Evolutionary conservation across 176 grass and related monocot species (phyloP).

Genomic region (Oryza officinalis): DNA sequence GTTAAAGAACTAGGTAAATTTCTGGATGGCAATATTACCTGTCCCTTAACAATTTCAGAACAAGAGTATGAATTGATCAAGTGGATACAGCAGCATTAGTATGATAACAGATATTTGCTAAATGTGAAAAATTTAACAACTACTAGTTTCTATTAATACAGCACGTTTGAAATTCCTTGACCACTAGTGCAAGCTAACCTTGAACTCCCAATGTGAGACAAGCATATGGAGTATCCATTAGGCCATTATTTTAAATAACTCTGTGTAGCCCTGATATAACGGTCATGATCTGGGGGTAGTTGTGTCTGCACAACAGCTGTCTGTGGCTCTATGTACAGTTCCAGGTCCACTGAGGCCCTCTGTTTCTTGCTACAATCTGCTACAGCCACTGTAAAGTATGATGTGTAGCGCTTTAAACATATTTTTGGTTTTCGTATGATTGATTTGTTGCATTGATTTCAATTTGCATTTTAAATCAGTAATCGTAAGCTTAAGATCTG

Average conservation of each 20-base stretch:
- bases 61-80: neutral
- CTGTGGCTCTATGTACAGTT: neutral
- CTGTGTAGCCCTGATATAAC: neutral
- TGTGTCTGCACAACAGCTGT: neutral
- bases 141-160: slow-evolving; percentile 1
- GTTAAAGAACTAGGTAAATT: neutral
- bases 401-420: neutral
- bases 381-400: neutral
- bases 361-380: neutral
- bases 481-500: neutral
- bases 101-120: slow-evolving; percentile 13
- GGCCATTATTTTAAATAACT: no score
- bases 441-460: neutral
- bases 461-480: neutral
- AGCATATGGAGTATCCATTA: no score
- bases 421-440: neutral
- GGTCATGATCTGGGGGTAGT: neutral
- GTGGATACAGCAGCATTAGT: neutral
- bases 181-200: neutral
- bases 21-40: neutral
- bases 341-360: neutral
- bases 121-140: neutral
- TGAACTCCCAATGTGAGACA: neutral
- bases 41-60: neutral
- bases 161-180: neutral